Evolutionary conservation across 257 asterid genomes (phyloP).

Genomic region (Linaria vulgaris): DNA sequence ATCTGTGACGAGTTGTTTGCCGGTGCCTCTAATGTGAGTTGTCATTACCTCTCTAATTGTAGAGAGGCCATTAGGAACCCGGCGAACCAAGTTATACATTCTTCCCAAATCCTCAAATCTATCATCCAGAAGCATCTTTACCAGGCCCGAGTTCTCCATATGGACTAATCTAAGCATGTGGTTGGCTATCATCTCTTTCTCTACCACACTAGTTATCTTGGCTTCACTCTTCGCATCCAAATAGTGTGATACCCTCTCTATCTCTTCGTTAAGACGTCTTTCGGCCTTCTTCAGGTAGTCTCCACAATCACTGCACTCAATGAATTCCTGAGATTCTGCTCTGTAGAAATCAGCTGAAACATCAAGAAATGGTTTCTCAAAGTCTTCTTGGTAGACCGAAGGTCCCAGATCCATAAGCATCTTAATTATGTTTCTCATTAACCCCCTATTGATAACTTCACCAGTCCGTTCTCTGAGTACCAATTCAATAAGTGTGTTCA

Average conservation of each 20-base stretch:
- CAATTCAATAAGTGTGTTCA: conserved; percentile 67
- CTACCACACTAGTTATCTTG: conserved; percentile 71
- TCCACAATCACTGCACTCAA: conserved; percentile 82
- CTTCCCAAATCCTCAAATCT: conserved; percentile 78
- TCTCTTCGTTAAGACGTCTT: conserved; percentile 78
- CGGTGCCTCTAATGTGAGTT: conserved; percentile 75
- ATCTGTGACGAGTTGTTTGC: conserved; percentile 86
- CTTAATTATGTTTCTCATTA: conserved; percentile 76
- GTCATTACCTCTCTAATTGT: conserved; percentile 81
- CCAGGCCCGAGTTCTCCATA: conserved; percentile 90
- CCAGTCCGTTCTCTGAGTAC: conserved; percentile 69
- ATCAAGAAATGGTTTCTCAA: conserved; percentile 78
- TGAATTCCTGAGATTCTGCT: conserved; percentile 82
- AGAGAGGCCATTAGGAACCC: conserved; percentile 67
- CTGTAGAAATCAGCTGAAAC: conserved; percentile 84
- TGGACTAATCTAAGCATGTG: conserved; percentile 83
- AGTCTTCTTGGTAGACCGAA: conserved; percentile 78
- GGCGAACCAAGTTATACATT: conserved; percentile 72
- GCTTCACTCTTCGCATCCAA: conserved; percentile 71
- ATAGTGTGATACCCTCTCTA: conserved; percentile 82
- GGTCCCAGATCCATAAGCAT: conserved; percentile 89
- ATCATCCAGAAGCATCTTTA: conserved; percentile 78
- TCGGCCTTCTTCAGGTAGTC: conserved; percentile 85
- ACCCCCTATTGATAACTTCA: conserved; percentile 83
- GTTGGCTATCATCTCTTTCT: conserved; percentile 84